Evolutionary conservation across 352 stramenopile genomes (phyloP), one percentile per base, ranked within the genome.

Genomic region (Phytophthora quininea): DNA sequence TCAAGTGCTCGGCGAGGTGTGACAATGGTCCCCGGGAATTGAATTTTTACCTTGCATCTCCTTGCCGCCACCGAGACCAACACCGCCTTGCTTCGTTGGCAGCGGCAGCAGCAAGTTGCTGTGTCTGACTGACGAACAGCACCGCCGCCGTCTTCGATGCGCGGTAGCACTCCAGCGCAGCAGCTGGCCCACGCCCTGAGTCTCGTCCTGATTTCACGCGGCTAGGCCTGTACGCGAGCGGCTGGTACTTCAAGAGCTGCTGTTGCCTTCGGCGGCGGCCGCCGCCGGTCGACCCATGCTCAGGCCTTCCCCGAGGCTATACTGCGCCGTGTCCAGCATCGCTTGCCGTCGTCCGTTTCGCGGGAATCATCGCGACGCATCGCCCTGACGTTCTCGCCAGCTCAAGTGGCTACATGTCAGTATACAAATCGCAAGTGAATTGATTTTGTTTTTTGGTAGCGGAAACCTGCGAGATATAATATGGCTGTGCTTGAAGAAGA

Each of bases 11-110:
- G 32, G 15, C 32, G 19, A 27, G 55, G 49, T 70, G 63, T 52
- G 63, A 70, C 63, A 70, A 60, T 57, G 42, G 48, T 30, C 49
- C 62, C 42, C 30, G 27, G 54, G 32, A 59, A 53, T 49, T 49
- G 43, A 63, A 59, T 55, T 63, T 49, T 46, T 24, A 24, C 19
- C 19, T 14, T n/a, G 8, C 54, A 52, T 56, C 43, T 65, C 19
- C 19, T 24, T 24, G 19, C 19, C 19, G 19, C 19, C 19, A 24
- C 19, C 19, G 19, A 24, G 19, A 24, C 19, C 19, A 24, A 24
- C 19, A 24, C 19, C 19, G 19, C 19, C 19, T 24, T 24, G 19
- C 19, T 24, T 24, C 19, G 19, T 0, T 0, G 19, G 19, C 19
- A 24, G 19, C 19, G 19, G 19, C 19, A 24, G 19, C 19, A 24